Base-by-base conservation (phyloP, 1,284 basidiomycete genomes). In the Apiotrichum porosum region DNA sequence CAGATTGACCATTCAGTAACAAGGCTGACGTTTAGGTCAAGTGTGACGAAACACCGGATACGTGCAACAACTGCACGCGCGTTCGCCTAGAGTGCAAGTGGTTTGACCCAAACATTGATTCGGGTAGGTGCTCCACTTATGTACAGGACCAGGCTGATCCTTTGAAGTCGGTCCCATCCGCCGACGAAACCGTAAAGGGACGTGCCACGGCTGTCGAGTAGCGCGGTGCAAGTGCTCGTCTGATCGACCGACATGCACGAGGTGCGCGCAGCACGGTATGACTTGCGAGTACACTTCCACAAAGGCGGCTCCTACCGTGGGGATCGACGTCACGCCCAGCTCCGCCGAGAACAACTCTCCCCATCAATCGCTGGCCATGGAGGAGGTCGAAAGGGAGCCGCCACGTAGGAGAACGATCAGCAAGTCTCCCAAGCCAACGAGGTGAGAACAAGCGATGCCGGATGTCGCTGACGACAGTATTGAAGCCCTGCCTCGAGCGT, bases 21-120 rank as follows among this genome's bases (percentile, higher is more conserved):
- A n/a, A n/a, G n/a, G n/a, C n/a, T n/a, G n/a, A n/a, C 12, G 26
- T 28, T 12, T 28, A 58, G 57, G 52, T 58, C 32, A 60, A 60
- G 40, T 60, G 58, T 31, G 58, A 60, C 28, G 58, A 60, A 28
- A 39, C 44, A 14, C 55, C 58, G 2, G 58, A 52, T 0, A 55
- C 44, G 1, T 60, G 58, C 28, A 47, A 42, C 30, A 60, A 60
- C 40, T 60, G 58, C 51, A 49, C 54, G 43, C 49, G 55, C 9
- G 51, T 57, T 10, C 37, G 49, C 13, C 38, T 57, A 3, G 50
- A 39, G 6, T 60, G 58, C 44, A 38, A 46, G 3, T 60, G 58
- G 58, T 47, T 33, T 12, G 49, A 56, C 12, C 48, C 49, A 13
- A 49, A 53, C 17, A 9, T 22, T 2, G 48, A 44, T 13, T 35